phyloP scores from a whole-genome alignment of 2,329 filamentous ascomycete genomes.

The Epichloe scottii region DNA sequence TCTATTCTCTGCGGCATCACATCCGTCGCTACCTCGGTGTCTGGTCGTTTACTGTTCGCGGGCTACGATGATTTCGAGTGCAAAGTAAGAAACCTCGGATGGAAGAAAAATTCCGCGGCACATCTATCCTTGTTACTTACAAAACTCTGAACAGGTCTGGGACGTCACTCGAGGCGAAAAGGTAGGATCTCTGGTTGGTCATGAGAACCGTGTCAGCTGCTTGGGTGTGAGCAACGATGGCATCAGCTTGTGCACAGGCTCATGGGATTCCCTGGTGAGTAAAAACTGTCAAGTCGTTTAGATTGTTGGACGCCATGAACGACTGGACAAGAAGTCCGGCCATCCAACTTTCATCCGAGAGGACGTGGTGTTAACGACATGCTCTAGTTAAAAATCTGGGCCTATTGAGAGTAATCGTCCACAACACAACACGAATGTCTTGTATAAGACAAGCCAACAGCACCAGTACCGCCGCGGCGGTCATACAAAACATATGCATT shows the following conservation, averaged over 20 bases:
- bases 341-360: neutral
- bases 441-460: slow-evolving; percentile 17
- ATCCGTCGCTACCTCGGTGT: slow-evolving; percentile 95
- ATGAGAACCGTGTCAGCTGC: slow-evolving; percentile 98
- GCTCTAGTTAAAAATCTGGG: slow-evolving; percentile 72
- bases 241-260: slow-evolving; percentile 97
- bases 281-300: neutral
- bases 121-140: slow-evolving; percentile 5
- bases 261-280: slow-evolving; percentile 96
- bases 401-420: slow-evolving; percentile 43
- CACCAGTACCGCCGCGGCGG: slow-evolving; percentile 14
- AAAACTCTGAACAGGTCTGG: slow-evolving; percentile 61
- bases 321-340: neutral
- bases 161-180: slow-evolving; percentile 94
- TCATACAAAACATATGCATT: slow-evolving; percentile 16
- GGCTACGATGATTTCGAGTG: slow-evolving; percentile 99
- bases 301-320: neutral
- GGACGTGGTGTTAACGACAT: slow-evolving; percentile 7
- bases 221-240: slow-evolving; percentile 97
- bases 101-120: neutral
- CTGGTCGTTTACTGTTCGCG: slow-evolving; percentile 85
- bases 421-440: slow-evolving; percentile 12
- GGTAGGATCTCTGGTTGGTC: slow-evolving; percentile 89
- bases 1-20: slow-evolving; percentile 97
- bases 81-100: slow-evolving; percentile 53